phyloP scores from a whole-genome alignment of 2,329 filamentous ascomycete genomes.

The Aspergillus chevalieri region DNA sequence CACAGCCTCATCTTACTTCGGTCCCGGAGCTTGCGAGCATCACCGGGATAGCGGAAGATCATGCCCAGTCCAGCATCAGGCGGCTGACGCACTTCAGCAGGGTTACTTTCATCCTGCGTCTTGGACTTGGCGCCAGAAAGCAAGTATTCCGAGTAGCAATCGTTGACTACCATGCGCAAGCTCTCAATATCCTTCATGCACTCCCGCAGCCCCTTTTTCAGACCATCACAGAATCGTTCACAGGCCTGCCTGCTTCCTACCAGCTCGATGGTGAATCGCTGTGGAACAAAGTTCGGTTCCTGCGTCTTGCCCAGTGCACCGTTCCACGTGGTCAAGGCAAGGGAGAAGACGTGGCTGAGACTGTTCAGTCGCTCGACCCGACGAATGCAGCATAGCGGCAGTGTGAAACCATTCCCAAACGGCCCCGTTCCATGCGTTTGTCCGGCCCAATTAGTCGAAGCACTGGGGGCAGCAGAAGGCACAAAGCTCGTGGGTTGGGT shows the following conservation, averaged over 20 bases:
- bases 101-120: constrained; percentile 46
- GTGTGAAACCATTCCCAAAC: constrained; percentile 89
- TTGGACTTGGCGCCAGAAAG: constrained; percentile 43
- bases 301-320: constrained; percentile 53
- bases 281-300: constrained; percentile 59
- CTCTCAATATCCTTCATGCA: constrained; percentile 83
- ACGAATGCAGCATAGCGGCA: constrained; percentile 85
- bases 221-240: constrained; percentile 90
- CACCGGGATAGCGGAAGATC: constrained; percentile 89
- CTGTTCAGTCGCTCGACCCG: constrained; percentile 90
- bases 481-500: constrained; percentile 86
- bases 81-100: constrained; percentile 43
- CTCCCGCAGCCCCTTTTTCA: constrained; percentile 82
- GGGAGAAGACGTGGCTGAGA: constrained; percentile 83
- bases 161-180: constrained; percentile 69
- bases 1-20: constrained; percentile 95
- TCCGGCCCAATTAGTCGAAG: constrained; percentile 79
- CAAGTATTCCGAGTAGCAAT: constrained; percentile 88
- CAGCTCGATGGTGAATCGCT: constrained; percentile 86
- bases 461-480: constrained; percentile 68
- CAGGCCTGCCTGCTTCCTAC: constrained; percentile 82
- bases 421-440: constrained; percentile 90
- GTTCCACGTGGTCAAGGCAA: constrained; percentile 95
- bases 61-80: constrained; percentile 94
- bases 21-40: constrained; percentile 87